These are phyloP conservation scores for Thuja plicata DNA, from an alignment of 83 land plant genomes.

Conservation along the genomic window DNA sequence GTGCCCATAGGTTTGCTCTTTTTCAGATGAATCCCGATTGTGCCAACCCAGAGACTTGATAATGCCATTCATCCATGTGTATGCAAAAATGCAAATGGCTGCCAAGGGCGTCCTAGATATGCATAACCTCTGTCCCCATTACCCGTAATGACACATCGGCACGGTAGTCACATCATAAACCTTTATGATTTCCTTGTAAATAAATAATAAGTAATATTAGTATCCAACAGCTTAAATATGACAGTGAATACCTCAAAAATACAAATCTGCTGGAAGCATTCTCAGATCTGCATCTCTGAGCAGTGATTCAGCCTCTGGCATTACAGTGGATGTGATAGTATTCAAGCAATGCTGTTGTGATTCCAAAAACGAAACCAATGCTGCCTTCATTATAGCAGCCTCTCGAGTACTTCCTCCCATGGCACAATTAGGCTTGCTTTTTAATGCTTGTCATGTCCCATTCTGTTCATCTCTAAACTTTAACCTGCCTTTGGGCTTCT, in stretches of 20 bases:
- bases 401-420: conserved; percentile 38
- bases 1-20: conserved; percentile 22
- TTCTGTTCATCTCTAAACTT: not conserved
- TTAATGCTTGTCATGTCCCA: not conserved
- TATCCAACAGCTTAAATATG: not conserved
- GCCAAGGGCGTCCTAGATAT: conserved; percentile 56
- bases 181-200: not conserved
- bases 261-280: conserved; percentile 39
- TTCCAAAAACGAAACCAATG: conserved; percentile 53
- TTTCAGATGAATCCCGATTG: conserved; percentile 41
- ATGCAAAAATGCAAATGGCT: conserved; percentile 42
- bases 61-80: conserved; percentile 41
- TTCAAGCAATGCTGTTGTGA: conserved; percentile 48
- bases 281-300: conserved; percentile 29
- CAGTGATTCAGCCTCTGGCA: conserved; percentile 41
- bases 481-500: not conserved
- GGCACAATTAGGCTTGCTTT: conserved; percentile 27
- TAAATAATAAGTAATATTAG: too few species aligned
- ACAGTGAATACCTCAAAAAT: conserved; percentile 23
- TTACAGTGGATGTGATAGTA: conserved; percentile 58
- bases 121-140: conserved; percentile 24
- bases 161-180: not conserved
- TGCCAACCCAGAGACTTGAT: conserved; percentile 45
- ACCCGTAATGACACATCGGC: conserved; percentile 50
- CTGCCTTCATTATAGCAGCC: conserved; percentile 59